These are phyloP conservation scores for Backusella parvicylindrica DNA, from an alignment of 192 early-diverging fungal genomes.

Conservation along the genomic window DNA sequence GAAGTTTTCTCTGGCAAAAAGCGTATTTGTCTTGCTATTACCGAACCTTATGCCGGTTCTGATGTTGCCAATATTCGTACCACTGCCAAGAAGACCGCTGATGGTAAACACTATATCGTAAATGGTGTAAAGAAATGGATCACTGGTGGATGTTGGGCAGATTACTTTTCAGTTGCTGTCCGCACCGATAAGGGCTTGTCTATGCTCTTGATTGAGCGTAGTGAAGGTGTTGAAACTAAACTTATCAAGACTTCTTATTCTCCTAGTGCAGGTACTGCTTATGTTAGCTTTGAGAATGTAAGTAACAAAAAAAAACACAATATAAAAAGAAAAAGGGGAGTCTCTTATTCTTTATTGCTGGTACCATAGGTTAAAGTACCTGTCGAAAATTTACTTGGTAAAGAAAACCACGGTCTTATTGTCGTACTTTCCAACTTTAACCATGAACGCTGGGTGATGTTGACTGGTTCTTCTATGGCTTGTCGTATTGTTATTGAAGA, in stretches of 20 bases:
- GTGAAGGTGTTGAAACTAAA: constrained; percentile 59
- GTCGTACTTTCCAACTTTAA: constrained; percentile 75
- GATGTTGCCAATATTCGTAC: constrained; percentile 77
- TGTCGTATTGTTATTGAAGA: constrained; percentile 52
- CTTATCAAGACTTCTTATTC: constrained; percentile 67
- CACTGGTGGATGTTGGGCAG: constrained; percentile 57
- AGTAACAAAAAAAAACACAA: background rate
- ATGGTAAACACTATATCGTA: constrained; percentile 76
- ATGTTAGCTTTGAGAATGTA: constrained; percentile 61
- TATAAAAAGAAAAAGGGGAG: background rate
- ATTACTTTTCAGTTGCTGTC: constrained; percentile 34
- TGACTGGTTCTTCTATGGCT: constrained; percentile 25
- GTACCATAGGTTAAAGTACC: constrained; percentile 52
- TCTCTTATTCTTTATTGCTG: background rate
- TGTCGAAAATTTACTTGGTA: constrained; percentile 67
- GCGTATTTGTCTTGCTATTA: constrained; percentile 81
- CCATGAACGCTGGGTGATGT: constrained; percentile 64
- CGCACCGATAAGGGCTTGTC: constrained; percentile 52
- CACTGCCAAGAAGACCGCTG: constrained; percentile 56
- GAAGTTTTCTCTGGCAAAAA: constrained; percentile 68
- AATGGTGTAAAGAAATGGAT: constrained; percentile 89
- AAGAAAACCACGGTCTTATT: constrained; percentile 59
- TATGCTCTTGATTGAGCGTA: constrained; percentile 63
- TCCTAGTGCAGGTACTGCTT: constrained; percentile 59
- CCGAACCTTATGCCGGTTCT: constrained; percentile 69